Evolutionary conservation across 768 basidiomycete genomes (phyloP).

Genomic region (Psilocybe cubensis): DNA sequence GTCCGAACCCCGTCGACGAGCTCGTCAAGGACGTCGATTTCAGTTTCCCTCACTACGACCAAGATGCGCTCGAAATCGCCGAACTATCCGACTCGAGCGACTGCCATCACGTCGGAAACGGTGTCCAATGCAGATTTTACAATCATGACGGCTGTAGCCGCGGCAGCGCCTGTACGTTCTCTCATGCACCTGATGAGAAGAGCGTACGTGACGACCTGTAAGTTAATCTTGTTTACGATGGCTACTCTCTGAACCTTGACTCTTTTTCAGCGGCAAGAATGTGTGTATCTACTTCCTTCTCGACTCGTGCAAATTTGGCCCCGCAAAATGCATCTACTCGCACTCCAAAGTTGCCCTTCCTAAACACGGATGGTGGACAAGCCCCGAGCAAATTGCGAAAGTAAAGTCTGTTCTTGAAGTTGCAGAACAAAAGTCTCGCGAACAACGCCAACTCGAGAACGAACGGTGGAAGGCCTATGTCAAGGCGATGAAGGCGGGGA

Average conservation of each 20-base stretch:
- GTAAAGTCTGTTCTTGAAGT: slow-evolving; percentile 31
- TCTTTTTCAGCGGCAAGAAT: slow-evolving; percentile 48
- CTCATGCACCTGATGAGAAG: slow-evolving; percentile 57
- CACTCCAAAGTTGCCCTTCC: slow-evolving; percentile 51
- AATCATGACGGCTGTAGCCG: slow-evolving; percentile 54
- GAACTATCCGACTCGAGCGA: slow-evolving; percentile 59
- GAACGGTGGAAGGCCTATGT: slow-evolving; percentile 23
- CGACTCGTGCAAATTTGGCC: slow-evolving; percentile 38
- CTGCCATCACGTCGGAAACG: slow-evolving; percentile 53
- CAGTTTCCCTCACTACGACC: slow-evolving; percentile 36
- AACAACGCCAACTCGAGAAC: slow-evolving; percentile 19
- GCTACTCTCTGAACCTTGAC: neutral
- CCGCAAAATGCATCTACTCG: slow-evolving; percentile 47
- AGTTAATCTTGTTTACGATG: slow-evolving; percentile 21
- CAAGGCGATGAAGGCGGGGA: slow-evolving; percentile 18
- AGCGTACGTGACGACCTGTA: slow-evolving; percentile 60
- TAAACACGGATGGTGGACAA: slow-evolving; percentile 50
- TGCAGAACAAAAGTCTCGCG: slow-evolving; percentile 25
- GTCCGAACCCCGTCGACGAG: slow-evolving; percentile 18
- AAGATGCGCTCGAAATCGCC: slow-evolving; percentile 38
- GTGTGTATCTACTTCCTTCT: slow-evolving; percentile 43
- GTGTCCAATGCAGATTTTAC: slow-evolving; percentile 57
- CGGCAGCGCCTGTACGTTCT: slow-evolving; percentile 46
- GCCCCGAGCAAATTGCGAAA: slow-evolving; percentile 28
- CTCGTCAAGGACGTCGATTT: slow-evolving; percentile 31